A percentile compares a stretch with the other conserved stretches of the same genome.
phyloP scores from a whole-genome alignment of 495 filamentous ascomycete genomes.

The Xylaria intraflava region DNA sequence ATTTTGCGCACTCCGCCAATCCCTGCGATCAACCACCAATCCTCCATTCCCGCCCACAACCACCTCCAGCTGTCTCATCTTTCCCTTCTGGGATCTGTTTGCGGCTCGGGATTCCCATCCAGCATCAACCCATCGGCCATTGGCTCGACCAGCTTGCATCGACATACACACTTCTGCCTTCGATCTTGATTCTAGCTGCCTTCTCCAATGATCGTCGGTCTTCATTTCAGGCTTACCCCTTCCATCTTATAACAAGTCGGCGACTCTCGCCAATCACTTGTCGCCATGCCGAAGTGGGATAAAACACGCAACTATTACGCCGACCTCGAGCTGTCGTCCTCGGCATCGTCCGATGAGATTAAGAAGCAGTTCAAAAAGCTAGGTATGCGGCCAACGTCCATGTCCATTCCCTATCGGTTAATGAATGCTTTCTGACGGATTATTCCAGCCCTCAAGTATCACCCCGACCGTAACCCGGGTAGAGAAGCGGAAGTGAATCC shows the following conservation, averaged over 20 bases:
- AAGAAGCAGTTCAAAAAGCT: conserved; percentile 84
- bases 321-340: conserved; percentile 62
- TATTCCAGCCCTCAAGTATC: conserved; percentile 65
- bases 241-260: not conserved
- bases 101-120: too few species aligned
- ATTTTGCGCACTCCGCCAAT: too few species aligned
- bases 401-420: not conserved
- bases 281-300: conserved; percentile 69
- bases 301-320: conserved; percentile 75
- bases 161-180: not conserved
- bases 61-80: too few species aligned
- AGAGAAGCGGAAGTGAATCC: conserved; percentile 68
- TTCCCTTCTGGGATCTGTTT: too few species aligned
- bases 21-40: too few species aligned
- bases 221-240: not conserved
- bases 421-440: conserved; percentile 1
- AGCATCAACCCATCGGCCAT: not conserved
- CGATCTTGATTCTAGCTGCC: not conserved
- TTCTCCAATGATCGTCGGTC: not conserved
- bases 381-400: conserved; percentile 39
- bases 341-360: conserved; percentile 62
- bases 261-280: conserved; percentile 7
- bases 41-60: too few species aligned
- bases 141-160: not conserved
- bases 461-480: conserved; percentile 86